Evolutionary conservation across 176 grass and related monocot species (phyloP).

Genomic region (Pharus latifolius): DNA sequence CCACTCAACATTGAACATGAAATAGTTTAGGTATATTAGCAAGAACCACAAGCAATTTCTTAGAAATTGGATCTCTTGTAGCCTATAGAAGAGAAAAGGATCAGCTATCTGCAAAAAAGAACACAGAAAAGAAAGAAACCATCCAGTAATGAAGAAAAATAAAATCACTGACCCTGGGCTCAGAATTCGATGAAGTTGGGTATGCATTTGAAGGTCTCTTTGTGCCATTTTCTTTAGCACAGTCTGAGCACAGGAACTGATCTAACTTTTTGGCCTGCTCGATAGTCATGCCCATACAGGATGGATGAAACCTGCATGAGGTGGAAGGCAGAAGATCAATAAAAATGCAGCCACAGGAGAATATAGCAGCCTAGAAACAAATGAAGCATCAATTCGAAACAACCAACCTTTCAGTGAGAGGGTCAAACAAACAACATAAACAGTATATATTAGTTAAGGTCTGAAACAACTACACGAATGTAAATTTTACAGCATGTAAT

Average conservation of each 20-base stretch:
- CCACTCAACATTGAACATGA: background rate
- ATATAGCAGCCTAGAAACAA: background rate
- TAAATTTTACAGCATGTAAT: background rate
- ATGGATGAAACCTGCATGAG: conserved; percentile 71
- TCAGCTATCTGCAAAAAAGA: background rate
- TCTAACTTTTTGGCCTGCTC: conserved; percentile 86
- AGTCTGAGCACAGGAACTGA: conserved; percentile 61
- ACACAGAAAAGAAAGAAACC: conserved; percentile 5
- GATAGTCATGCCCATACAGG: conserved; percentile 89
- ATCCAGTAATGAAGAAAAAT: background rate
- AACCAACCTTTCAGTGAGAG: background rate
- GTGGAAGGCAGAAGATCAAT: conserved; percentile 6
- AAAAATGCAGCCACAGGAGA: conserved; percentile 6
- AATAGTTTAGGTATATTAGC: background rate
- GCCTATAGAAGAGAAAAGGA: background rate
- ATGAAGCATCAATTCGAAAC: background rate
- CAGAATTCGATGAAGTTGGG: conserved; percentile 37
- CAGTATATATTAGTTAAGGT: background rate
- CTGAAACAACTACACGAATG: background rate
- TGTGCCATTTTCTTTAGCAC: conserved; percentile 58
- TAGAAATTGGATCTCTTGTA: background rate
- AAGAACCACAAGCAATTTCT: background rate
- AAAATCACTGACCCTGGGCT: conserved; percentile 44
- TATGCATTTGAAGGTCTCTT: conserved; percentile 58
- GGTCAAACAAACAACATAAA: background rate